Conservation (phyloP, 176 grass and related monocot species). For the Eragrostis curvula region DNA sequence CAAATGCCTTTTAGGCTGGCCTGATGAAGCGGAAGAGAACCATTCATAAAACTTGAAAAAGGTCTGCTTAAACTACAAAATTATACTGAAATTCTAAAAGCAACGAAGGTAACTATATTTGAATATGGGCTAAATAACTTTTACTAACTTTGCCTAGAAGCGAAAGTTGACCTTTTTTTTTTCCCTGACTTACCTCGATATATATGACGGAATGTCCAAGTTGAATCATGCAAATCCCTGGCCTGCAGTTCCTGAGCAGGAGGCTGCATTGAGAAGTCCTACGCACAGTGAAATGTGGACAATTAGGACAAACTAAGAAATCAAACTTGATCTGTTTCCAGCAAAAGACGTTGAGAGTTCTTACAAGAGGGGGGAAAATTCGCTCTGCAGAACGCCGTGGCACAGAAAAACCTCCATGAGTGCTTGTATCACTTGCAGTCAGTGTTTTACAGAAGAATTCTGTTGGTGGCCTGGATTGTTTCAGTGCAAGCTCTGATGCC, state of each 20-base stretch:
- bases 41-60: slow-evolving; percentile 16
- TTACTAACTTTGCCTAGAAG: slow-evolving; percentile 24
- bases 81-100: slow-evolving; percentile 10
- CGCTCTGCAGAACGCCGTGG: slow-evolving; percentile 76
- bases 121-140: slow-evolving; percentile 30
- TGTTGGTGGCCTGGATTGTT: slow-evolving; percentile 58
- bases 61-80: background rate
- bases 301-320: slow-evolving; percentile 20
- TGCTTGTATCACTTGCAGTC: slow-evolving; percentile 90
- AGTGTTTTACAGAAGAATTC: slow-evolving; percentile 91
- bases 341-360: slow-evolving; percentile 26
- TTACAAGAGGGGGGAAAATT: slow-evolving; percentile 74
- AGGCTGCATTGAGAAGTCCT: slow-evolving; percentile 80
- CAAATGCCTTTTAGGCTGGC: slow-evolving; percentile 86
- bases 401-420: slow-evolving; percentile 86
- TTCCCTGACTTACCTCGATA: slow-evolving; percentile 57
- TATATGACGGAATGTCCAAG: slow-evolving; percentile 86
- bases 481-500: slow-evolving; percentile 61
- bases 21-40: slow-evolving; percentile 51
- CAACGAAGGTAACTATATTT: slow-evolving; percentile 8
- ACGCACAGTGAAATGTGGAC: slow-evolving; percentile 2
- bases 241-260: slow-evolving; percentile 81
- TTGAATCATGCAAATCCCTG: slow-evolving; percentile 65
- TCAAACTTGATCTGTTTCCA: slow-evolving; percentile 5
- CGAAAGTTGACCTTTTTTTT: background rate